Evolutionary conservation across 2,329 filamentous ascomycete genomes (phyloP), one percentile per base, ranked within the genome.

Genomic region (Elsinoe perseae): DNA sequence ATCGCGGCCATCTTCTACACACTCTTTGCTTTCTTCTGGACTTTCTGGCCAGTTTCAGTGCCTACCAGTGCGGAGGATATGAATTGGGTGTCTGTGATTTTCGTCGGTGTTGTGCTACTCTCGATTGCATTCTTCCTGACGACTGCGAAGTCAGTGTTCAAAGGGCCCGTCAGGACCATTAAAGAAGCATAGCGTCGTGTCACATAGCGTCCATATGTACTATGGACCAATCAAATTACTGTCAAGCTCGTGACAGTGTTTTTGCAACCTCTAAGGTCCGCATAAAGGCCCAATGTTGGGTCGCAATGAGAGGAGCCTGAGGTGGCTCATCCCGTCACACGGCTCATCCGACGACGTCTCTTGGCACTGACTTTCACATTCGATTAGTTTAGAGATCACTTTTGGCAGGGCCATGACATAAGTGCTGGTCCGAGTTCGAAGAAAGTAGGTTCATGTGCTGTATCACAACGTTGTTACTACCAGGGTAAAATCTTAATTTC

Each of bases 11-110:
- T 64, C 10, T 34, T 57, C 1, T 65, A 59, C 16, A 38, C 52
- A 23, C 9, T 60, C 20, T 62, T 59, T 53, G 36, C 60, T 4
- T 62, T 64, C 56, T 80, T 82, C 62, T 81, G 77, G 70, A 74
- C 71, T n/a, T 77, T 81, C 56, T 75, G 71, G 70, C 72, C 71
- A 3, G 56, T 57, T 20, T 57, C 58, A 8, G 61, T 60, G 3
- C 59, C 61, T 1, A 58, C 61, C 3, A 59, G 40, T 14, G 52
- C 56, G 7, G 54, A 55, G 23, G 59, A 58, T 4, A 53, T 78
- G 71, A 72, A 76, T 71, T 65, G 62, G 56, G 57, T 59, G 8
- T 57, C 58, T 21, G 60, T 65, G 16, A 61, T 66, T 30, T 64
- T 65, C n/a, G 60, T 54, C 42, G 62, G 59, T 21, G 57, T 61